Conservation (phyloP, 176 grass and related monocot species). For the Panicum miliaceum region DNA sequence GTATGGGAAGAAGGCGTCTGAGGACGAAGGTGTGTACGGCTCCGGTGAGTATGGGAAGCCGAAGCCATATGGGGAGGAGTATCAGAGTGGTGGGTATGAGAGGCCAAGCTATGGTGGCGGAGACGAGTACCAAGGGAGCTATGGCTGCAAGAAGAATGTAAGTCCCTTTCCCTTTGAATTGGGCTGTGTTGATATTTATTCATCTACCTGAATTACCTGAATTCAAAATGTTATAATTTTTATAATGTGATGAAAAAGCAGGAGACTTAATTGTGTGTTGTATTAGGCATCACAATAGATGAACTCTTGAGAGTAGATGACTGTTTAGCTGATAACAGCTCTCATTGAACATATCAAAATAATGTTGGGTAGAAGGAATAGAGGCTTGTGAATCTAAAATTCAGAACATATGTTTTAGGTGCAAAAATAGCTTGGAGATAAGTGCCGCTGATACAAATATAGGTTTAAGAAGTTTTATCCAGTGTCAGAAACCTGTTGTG, state of each 20-base stretch:
- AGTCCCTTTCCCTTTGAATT: slow-evolving; percentile 28
- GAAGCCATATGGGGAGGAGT: slow-evolving; percentile 46
- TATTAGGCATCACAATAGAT: background rate
- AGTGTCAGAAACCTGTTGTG: background rate
- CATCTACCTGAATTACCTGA: background rate
- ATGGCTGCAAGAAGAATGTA: slow-evolving; percentile 67
- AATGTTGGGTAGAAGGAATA: background rate
- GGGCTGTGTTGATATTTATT: background rate
- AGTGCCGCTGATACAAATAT: background rate
- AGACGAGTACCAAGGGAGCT: slow-evolving; percentile 35
- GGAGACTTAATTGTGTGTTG: background rate
- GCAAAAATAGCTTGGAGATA: background rate
- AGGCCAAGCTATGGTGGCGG: slow-evolving; percentile 48
- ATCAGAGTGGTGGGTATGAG: slow-evolving; percentile 45
- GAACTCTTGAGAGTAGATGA: background rate
- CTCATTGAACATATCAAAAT: background rate
- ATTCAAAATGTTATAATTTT: background rate
- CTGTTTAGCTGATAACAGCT: background rate
- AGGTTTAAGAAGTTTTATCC: background rate
- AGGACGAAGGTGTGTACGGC: slow-evolving; percentile 42
- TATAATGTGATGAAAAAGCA: background rate
- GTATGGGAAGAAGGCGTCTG: slow-evolving; percentile 32
- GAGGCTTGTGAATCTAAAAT: background rate
- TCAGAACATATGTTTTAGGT: background rate
- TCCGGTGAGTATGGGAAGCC: slow-evolving; percentile 53